Base-by-base conservation (phyloP, 352 stramenopile species). In the Phytopythium mirpurense region DNA sequence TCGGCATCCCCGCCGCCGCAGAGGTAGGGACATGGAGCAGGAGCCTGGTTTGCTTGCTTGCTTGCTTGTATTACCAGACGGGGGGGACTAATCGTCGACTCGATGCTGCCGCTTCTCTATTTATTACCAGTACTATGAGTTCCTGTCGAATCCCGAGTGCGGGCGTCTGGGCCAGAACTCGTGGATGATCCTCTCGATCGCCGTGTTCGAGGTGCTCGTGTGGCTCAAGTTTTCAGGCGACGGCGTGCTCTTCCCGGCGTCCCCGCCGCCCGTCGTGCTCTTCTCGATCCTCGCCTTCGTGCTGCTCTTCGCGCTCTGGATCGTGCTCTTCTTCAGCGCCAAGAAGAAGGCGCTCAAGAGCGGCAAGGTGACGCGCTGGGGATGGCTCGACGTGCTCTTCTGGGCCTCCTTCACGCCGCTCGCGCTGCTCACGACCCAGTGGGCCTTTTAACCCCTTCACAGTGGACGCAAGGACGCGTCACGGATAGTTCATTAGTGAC, bases 371-470 rank as follows among this genome's bases (percentile, higher is more conserved):
- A 70, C 72, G 4, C 58, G 58, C 21, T 88, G 78, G 83, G 63
- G 62, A 14, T 76, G 70, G 59, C 68, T 94, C 0, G 84, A 96
- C 60, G 71, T 93, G 51, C 78, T 93, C 27, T 96, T 96, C 62
- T 92, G 85, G 75, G 51, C 82, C 14, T 92, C 82, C 0, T 96
- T 96, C 60, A 66, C 71, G 23, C 86, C 86, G n/a, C 62, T 96
- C 44, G 45, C 86, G 24, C 67, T 86, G 43, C 70, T 96, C 15
- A 70, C 81, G 16, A 84, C 82, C 18, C 86, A 96, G 64, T 96
- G 86, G 86, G 85, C 83, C 21, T 94, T 78, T 63, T 93, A 59
- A 67, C 2, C 19, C 29, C 1, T n/a, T n/a, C n/a, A n/a, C n/a
- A n/a, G n/a, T n/a, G n/a, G n/a, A n/a, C n/a, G n/a, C n/a, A n/a